Conservation (phyloP, 1,284 basidiomycete genomes). For the Blastosporella zonata region DNA sequence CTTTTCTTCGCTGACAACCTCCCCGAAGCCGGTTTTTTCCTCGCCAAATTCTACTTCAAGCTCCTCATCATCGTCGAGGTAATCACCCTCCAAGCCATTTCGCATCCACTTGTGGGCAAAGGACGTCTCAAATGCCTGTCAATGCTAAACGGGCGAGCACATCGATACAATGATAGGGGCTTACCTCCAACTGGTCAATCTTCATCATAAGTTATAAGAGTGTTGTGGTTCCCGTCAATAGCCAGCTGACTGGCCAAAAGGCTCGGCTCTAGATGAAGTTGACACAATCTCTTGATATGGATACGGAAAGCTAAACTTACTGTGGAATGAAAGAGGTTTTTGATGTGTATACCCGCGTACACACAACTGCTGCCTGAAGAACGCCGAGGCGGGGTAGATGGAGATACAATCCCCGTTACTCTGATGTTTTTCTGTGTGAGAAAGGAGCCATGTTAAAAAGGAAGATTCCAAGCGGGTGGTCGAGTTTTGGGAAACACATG, state of each 20-base stretch:
- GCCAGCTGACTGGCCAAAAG: no score
- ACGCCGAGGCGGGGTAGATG: not conserved
- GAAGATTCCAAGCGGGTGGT: no score
- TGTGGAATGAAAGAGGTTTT: constrained; percentile 24
- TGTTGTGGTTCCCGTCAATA: no score
- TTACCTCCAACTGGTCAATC: no score
- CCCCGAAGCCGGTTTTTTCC: not conserved
- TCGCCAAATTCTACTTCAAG: not conserved
- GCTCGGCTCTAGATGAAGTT: no score
- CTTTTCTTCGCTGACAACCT: not conserved
- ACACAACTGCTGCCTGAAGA: constrained; percentile 3
- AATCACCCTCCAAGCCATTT: constrained; percentile 1
- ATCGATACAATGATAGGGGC: no score
- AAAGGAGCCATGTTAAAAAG: not conserved
- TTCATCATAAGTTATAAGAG: no score
- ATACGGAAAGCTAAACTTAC: constrained; percentile 16
- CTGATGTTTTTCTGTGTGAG: not conserved
- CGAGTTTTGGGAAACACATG: not conserved
- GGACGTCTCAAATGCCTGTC: no score
- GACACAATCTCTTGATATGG: no score
- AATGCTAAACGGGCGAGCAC: no score
- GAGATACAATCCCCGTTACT: not conserved
- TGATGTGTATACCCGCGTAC: no score
- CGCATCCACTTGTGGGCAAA: not conserved
- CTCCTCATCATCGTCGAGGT: not conserved